Percentiles rank a stretch among this genome's conserved stretches.
phyloP scores from a whole-genome alignment of 2,329 filamentous ascomycete species.

The Aureobasidium vineae region DNA sequence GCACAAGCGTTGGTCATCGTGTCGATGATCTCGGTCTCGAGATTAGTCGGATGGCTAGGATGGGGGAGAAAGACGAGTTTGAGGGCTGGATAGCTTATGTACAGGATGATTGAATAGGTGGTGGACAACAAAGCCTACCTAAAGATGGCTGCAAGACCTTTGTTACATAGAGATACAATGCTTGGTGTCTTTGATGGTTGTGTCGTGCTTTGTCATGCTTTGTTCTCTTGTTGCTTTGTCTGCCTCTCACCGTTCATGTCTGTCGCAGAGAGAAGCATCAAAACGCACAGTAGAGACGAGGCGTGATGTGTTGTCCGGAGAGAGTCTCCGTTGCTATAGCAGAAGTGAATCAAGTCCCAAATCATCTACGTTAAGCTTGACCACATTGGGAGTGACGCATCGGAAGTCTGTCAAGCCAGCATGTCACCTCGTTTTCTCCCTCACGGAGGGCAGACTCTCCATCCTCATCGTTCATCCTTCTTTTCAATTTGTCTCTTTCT shows the following conservation, averaged over 20 bases:
- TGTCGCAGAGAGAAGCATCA: neutral
- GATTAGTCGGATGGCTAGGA: neutral
- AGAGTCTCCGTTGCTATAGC: neutral
- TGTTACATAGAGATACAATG: neutral
- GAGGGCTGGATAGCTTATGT: neutral
- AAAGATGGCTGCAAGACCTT: neutral
- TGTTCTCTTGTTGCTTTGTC: constrained; percentile 1
- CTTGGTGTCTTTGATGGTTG: neutral
- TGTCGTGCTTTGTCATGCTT: neutral
- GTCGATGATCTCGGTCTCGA: neutral
- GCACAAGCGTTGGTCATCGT: neutral
- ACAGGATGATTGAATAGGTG: neutral
- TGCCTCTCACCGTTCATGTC: neutral
- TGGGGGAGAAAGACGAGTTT: neutral
- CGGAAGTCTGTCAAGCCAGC: neutral
- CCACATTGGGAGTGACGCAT: neutral
- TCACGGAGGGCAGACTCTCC: neutral
- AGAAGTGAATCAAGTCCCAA: neutral
- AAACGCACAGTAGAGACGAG: neutral
- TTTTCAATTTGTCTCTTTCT: neutral
- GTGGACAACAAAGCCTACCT: neutral
- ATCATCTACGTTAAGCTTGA: neutral
- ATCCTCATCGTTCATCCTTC: neutral
- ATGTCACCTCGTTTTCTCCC: neutral
- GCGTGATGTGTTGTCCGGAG: neutral